Evolutionary conservation across 2,329 filamentous ascomycete species (phyloP), one percentile per base, ranked within the genome.

Genomic region (Alternaria angustiovoidea): DNA sequence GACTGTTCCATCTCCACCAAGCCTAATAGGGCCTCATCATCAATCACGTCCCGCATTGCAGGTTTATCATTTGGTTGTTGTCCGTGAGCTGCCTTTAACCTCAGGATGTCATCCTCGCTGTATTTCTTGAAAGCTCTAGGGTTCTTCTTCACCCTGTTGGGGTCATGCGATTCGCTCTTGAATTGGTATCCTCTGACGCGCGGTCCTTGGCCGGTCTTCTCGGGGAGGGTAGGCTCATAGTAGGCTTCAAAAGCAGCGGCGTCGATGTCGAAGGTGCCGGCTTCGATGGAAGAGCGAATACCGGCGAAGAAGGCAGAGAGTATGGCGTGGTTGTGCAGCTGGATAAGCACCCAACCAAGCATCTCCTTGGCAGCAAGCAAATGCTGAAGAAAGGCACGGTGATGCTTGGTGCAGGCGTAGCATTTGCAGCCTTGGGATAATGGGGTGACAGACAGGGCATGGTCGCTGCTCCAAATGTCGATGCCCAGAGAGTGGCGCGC

Each of bases 271-370:
- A 86, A 89, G 18, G 80, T 86, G 7, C 81, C 83, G 0, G 77
- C 76, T 34, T 78, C 76, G 16, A 98, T 89, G 56, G 88, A 88
- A 2, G 79, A 74, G 20, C 94, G 88, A 7, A 97, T 82, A 0
- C 83, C 86, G 0, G 81, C 78, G 77, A 98, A 97, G 81, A 98
- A 97, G 0, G 80, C 71, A 46, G 87, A 85, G 54, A 96, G 79
- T 7, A 91, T 80, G 62, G 89, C 85, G 75, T 96, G 89, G 76
- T 99, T 99, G 80, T 99, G 95, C 4, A 97, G 85, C 77, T 98
- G 94, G 7, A 99, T 84, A 7, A 99, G 84, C 0, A 90, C 91
- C 95, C 95, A 99, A 24, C 91, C 94, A 5, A 97, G 87, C 95
- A 99, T 98, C 79, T 99, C 95, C 74, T 94, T 96, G 0, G 95